A percentile compares a stretch with the other conserved stretches of the same genome.
Evolutionary conservation across 371 early-diverging fungal species (phyloP).

Genomic region (Saksenaea oblongispora): DNA sequence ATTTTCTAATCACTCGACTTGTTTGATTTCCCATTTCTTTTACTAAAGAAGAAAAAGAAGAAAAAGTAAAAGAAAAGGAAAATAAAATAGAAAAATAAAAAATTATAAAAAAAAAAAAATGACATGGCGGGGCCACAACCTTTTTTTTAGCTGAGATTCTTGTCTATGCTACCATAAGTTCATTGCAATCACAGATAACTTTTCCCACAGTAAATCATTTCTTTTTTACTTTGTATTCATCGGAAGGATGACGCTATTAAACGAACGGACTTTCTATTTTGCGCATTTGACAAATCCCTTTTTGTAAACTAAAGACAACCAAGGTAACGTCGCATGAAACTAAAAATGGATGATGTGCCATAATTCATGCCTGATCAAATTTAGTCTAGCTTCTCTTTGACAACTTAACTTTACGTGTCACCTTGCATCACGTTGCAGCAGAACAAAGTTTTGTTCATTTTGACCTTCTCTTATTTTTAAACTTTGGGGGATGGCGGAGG

Average conservation of each 20-base stretch:
- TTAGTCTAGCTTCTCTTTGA: neutral
- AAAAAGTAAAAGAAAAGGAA: conserved; percentile 3
- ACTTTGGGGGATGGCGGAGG: neutral
- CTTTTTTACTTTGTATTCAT: neutral
- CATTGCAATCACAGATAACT: neutral
- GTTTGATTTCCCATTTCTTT: neutral
- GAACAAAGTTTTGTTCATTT: conserved; percentile 9
- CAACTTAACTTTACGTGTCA: neutral
- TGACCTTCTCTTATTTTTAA: neutral
- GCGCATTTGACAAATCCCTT: neutral
- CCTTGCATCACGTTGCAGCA: conserved; percentile 4
- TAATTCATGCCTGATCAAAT: neutral
- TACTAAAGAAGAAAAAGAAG: conserved; percentile 3
- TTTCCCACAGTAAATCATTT: neutral
- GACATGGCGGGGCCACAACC: conserved; percentile 4
- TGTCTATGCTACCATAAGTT: neutral
- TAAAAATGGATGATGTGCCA: neutral
- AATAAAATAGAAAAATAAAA: neutral
- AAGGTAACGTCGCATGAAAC: neutral
- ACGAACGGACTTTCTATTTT: neutral
- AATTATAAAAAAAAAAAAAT: conserved; percentile 3
- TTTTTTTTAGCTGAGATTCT: conserved; percentile 3
- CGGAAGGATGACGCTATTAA: neutral
- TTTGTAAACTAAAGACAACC: neutral
- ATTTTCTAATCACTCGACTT: neutral